Conservation (phyloP, 495 filamentous ascomycete genomes). For the Penicillium nucicola region DNA sequence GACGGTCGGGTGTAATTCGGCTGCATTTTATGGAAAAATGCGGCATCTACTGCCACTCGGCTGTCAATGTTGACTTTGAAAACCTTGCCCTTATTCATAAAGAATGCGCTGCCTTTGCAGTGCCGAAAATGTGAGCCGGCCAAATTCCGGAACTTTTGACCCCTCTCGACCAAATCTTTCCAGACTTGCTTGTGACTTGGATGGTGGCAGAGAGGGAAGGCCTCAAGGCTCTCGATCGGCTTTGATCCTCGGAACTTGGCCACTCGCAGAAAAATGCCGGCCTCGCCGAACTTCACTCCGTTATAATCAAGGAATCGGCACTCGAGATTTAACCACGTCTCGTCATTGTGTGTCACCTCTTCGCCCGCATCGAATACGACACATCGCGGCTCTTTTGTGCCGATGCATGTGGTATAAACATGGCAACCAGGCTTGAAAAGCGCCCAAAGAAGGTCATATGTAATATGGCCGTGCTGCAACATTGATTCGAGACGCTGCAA, state of each 20-base stretch:
- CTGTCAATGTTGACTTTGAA: constrained; percentile 23
- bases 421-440: constrained; percentile 24
- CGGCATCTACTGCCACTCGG: constrained; percentile 21
- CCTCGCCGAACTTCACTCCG: constrained; percentile 21
- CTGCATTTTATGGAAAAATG: constrained; percentile 23
- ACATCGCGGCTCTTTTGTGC: constrained; percentile 40
- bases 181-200: constrained; percentile 11
- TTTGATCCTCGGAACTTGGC: constrained; percentile 28
- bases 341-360: constrained; percentile 21
- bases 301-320: constrained; percentile 33
- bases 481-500: constrained; percentile 35
- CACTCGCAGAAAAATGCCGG: constrained; percentile 18
- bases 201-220: constrained; percentile 28
- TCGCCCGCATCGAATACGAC: constrained; percentile 69
- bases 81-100: constrained; percentile 23
- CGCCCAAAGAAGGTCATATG: constrained; percentile 28
- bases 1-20: constrained; percentile 27
- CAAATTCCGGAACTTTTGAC: constrained; percentile 25
- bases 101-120: constrained; percentile 24
- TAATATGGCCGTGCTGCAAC: constrained; percentile 33
- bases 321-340: constrained; percentile 31
- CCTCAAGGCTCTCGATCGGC: constrained; percentile 23
- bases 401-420: constrained; percentile 32
- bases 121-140: constrained; percentile 17
- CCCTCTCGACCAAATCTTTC: constrained; percentile 20